phyloP scores from a whole-genome alignment of 2,329 filamentous ascomycete species.

The Zelopaecilomyces penicillatus region DNA sequence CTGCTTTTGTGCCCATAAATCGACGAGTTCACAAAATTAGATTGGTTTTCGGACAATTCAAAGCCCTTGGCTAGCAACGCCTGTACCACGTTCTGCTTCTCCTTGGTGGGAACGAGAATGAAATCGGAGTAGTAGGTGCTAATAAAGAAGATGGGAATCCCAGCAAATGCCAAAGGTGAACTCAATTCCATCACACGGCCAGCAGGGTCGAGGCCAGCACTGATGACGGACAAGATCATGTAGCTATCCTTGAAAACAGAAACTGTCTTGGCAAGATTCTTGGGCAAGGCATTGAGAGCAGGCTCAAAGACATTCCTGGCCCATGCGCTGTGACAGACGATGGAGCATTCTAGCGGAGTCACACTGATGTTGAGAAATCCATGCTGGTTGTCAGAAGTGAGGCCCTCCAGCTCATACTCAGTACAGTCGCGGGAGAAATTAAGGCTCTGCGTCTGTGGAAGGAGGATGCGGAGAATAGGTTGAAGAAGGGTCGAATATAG shows the following conservation, averaged over 20 bases:
- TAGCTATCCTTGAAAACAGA: constrained; percentile 77
- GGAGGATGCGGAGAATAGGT: constrained; percentile 75
- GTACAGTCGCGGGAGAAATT: constrained; percentile 26
- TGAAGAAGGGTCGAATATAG: constrained; percentile 74
- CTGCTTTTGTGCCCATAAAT: constrained; percentile 24
- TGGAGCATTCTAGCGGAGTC: constrained; percentile 84
- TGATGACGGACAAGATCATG: constrained; percentile 81
- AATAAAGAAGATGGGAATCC: constrained; percentile 96
- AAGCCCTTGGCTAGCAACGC: constrained; percentile 75
- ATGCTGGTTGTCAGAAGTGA: constrained; percentile 48
- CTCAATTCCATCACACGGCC: constrained; percentile 88
- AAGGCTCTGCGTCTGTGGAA: constrained; percentile 50
- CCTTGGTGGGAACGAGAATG: constrained; percentile 76
- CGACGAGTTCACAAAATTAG: constrained; percentile 54
- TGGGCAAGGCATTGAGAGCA: constrained; percentile 55
- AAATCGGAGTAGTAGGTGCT: constrained; percentile 98
- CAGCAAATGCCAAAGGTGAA: constrained; percentile 79
- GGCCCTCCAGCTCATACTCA: constrained; percentile 34
- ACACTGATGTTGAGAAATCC: constrained; percentile 90
- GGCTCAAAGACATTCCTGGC: constrained; percentile 69
- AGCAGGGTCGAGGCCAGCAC: constrained; percentile 82
- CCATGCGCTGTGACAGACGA: constrained; percentile 75
- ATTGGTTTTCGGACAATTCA: constrained; percentile 66
- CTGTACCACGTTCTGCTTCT: constrained; percentile 64
- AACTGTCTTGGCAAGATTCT: constrained; percentile 43